Conservation (phyloP, 179 eudicot species). For the Amaranthus tricolor region DNA sequence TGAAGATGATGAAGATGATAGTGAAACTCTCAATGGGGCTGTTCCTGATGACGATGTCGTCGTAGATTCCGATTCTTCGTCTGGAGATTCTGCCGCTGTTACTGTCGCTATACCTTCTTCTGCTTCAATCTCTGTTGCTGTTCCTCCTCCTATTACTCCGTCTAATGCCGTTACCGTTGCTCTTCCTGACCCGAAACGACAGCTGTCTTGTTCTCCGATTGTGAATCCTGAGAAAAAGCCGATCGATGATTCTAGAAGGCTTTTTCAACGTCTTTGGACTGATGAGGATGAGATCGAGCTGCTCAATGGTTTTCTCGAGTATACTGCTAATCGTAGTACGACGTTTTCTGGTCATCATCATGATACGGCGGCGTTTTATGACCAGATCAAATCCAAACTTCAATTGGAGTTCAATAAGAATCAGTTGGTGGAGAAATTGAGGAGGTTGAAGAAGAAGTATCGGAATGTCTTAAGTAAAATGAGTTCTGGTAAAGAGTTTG, state of each 20-base stretch:
- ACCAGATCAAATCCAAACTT: conserved; percentile 72
- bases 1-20: conserved; percentile 29
- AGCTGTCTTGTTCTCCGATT: not conserved
- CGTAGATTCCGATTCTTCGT: conserved; percentile 35
- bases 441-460: conserved; percentile 90
- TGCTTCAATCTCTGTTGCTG: not conserved
- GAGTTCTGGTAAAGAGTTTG: conserved; percentile 63
- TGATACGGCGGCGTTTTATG: conserved; percentile 86
- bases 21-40: conserved; percentile 32
- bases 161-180: conserved; percentile 17
- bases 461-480: conserved; percentile 57
- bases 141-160: not conserved
- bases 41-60: conserved; percentile 29
- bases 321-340: conserved; percentile 47
- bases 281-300: conserved; percentile 98
- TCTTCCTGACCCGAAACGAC: conserved; percentile 34
- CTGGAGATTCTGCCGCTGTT: conserved; percentile 30
- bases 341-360: conserved; percentile 59
- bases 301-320: conserved; percentile 72
- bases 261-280: conserved; percentile 85
- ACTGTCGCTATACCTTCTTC: conserved; percentile 28
- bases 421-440: conserved; percentile 82
- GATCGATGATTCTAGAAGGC: conserved; percentile 58
- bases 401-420: conserved; percentile 88
- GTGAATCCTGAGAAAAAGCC: conserved; percentile 43